Percentiles rank a stretch among this genome's conserved stretches.
Evolutionary conservation across 1,284 basidiomycete species (phyloP).

Genomic region (Trichosporon sp.): DNA sequence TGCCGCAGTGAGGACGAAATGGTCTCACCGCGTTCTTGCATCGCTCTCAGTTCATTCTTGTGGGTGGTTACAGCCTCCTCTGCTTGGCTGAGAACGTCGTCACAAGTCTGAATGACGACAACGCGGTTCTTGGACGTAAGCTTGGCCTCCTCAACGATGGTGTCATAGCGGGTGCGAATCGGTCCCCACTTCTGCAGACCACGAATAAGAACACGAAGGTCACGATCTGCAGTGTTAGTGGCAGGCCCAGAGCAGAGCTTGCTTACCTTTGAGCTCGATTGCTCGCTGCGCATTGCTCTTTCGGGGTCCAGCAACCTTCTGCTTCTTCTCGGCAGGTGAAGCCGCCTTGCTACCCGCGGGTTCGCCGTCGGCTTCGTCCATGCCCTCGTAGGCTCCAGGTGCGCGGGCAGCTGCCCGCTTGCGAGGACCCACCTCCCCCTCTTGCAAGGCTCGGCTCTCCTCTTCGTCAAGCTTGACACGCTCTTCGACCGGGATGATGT

Average conservation of each 20-base stretch:
- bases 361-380: conserved; percentile 73
- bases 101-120: conserved; percentile 84
- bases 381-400: conserved; percentile 74
- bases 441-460: conserved; percentile 53
- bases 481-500: conserved; percentile 93
- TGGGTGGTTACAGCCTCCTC: conserved; percentile 78
- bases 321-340: conserved; percentile 49
- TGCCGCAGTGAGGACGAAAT: conserved; percentile 52
- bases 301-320: conserved; percentile 34
- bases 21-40: conserved; percentile 75
- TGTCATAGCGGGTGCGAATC: conserved; percentile 87
- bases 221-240: conserved; percentile 60
- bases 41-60: conserved; percentile 69
- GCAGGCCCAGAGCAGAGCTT: background rate
- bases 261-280: conserved; percentile 75
- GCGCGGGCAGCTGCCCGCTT: conserved; percentile 75
- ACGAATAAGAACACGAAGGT: conserved; percentile 90
- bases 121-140: conserved; percentile 90
- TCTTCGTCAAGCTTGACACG: conserved; percentile 80
- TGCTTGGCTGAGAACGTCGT: conserved; percentile 87
- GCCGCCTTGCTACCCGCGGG: conserved; percentile 53
- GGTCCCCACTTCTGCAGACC: conserved; percentile 98
- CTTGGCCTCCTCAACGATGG: conserved; percentile 89
- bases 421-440: conserved; percentile 56
- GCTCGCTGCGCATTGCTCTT: conserved; percentile 78